Percentiles rank a stretch among this genome's conserved stretches.
Conservation (phyloP, 2,329 filamentous ascomycete species). For the Colletotrichum tropicicola region DNA sequence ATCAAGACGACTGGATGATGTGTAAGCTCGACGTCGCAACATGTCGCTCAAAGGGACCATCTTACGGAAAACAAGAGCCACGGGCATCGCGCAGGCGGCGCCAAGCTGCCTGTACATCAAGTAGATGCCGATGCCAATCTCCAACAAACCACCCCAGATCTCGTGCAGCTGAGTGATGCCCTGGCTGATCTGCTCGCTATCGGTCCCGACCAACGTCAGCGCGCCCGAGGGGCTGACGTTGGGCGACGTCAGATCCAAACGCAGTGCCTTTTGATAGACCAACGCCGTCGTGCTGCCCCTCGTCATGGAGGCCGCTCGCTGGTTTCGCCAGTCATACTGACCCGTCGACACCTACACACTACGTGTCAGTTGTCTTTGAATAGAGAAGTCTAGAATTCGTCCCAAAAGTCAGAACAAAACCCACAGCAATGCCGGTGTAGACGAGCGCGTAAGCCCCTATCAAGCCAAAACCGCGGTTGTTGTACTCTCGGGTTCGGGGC, state of each 20-base stretch:
- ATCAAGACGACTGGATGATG: constrained; percentile 37
- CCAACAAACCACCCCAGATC: constrained; percentile 34
- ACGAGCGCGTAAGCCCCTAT: constrained; percentile 39
- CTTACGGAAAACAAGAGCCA: constrained; percentile 54
- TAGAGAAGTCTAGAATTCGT: neutral
- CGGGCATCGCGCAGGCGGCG: constrained; percentile 51
- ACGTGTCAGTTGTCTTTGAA: neutral
- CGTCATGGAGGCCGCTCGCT: constrained; percentile 35
- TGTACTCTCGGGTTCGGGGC: constrained; percentile 31
- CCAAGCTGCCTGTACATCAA: constrained; percentile 44
- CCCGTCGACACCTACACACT: constrained; percentile 33
- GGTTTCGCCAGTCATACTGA: constrained; percentile 34
- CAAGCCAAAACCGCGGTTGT: constrained; percentile 36
- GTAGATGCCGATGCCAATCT: constrained; percentile 38
- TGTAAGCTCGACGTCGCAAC: constrained; percentile 2
- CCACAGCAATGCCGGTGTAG: constrained; percentile 37
- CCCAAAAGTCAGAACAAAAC: neutral
- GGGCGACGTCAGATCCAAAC: constrained; percentile 31
- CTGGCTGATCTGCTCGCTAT: constrained; percentile 37
- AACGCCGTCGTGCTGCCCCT: constrained; percentile 38
- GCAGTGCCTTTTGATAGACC: constrained; percentile 37
- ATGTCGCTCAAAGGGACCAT: constrained; percentile 23
- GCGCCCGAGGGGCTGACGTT: constrained; percentile 33
- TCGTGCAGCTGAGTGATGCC: constrained; percentile 34
- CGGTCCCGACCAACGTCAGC: constrained; percentile 38